Evolutionary conservation across 1,284 basidiomycete genomes (phyloP), one percentile per base, ranked within the genome.

Genomic region (Veloboletus limbatus): DNA sequence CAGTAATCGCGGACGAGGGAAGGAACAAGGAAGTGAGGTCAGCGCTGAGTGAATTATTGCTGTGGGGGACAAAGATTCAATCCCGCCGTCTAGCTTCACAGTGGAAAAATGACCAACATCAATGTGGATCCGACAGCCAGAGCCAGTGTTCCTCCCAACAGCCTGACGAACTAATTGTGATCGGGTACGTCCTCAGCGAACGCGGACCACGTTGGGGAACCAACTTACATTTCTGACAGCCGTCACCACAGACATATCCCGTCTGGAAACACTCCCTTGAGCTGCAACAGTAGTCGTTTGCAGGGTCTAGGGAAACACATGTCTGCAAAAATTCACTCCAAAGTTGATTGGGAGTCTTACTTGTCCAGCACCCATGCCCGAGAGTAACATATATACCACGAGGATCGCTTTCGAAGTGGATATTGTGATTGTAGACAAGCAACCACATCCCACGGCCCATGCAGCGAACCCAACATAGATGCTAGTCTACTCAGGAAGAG

Each of bases 191-290:
- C 37, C 10, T 61, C 25, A 51, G 38, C 9, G 1, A 31, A 30
- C 3, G 8, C 30, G 13, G 39, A 37, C 13, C 31, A 16, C 7
- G 11, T 18, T 27, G n/a, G 22, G n/a, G 4, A 37, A 11, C 6
- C 14, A 13, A 60, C 73, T 43, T 48, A 80, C 79, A 56, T 86
- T 87, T 25, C 85, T 73, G 40, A 82, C 76, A 0, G 79, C 78
- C 0, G 85, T 88, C 2, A 86, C 83, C 7, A 85, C 83, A 2
- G 82, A 81, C 76, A 87, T 81, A 49, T 87, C 84, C 36, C 71
- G 70, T 20, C 83, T 67, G 0, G 78, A 63, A 1, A 87, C 85
- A 18, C 82, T 83, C 0, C 83, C 82, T 57, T 88, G 85, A 4
- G 78, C 82, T 0, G 85, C 84, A 3, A 87, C 77, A 0, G 81